These are phyloP conservation scores for Vaccinium vitisidaea DNA, from an alignment of 148 eudicot genomes.

Conservation along the genomic window DNA sequence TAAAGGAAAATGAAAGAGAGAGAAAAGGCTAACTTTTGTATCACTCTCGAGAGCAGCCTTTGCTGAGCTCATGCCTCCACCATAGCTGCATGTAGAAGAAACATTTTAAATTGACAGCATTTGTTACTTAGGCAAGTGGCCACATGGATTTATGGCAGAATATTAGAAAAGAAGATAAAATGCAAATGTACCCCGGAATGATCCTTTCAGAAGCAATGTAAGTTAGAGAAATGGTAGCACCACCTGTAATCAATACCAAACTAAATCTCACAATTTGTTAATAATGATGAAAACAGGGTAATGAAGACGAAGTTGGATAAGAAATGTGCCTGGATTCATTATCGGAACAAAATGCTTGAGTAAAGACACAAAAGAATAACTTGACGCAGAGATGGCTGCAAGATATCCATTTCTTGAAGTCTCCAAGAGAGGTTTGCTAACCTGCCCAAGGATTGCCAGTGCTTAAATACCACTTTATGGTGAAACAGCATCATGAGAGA, in stretches of 20 bases:
- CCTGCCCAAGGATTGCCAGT: conserved; percentile 42
- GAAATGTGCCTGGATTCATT: conserved; percentile 80
- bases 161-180: neutral
- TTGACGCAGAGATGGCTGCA: conserved; percentile 95
- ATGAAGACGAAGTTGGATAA: neutral
- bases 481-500: conserved; percentile 5
- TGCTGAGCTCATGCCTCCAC: conserved; percentile 99
- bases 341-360: conserved; percentile 89
- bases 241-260: conserved; percentile 48
- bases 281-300: neutral
- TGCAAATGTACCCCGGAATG: conserved; percentile 78
- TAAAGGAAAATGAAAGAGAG: neutral
- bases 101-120: neutral
- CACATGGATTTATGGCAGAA: neutral
- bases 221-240: conserved; percentile 88
- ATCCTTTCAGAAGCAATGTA: conserved; percentile 97
- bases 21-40: conserved; percentile 53
- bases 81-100: conserved; percentile 58
- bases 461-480: neutral
- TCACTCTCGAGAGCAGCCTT: conserved; percentile 98
- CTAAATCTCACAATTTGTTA: conserved; percentile 10
- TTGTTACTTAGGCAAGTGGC: neutral
- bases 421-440: conserved; percentile 82
- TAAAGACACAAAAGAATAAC: conserved; percentile 87
- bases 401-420: conserved; percentile 93